These are phyloP conservation scores for Ilex paraguariensis DNA, from an alignment of 305 asterid species.

Conservation along the genomic window DNA sequence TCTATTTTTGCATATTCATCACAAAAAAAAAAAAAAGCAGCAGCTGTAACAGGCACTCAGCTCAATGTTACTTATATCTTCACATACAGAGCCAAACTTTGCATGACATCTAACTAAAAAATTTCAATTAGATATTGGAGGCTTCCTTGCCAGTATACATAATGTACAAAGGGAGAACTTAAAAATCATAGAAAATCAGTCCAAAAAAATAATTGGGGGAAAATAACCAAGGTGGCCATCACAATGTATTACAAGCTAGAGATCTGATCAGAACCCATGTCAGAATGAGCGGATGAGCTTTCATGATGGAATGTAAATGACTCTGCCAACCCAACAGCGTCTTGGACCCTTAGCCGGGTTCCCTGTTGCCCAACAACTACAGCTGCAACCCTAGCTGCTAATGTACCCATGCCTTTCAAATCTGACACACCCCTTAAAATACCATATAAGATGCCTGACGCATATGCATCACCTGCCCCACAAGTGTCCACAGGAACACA, in stretches of 20 bases:
- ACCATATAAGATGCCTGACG: constrained; percentile 87
- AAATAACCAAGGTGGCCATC: too few species aligned
- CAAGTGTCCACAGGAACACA: constrained; percentile 83
- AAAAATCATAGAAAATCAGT: too few species aligned
- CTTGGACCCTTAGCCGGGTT: constrained; percentile 76
- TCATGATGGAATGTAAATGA: constrained; percentile 44
- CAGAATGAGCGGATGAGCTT: constrained; percentile 49
- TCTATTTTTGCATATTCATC: too few species aligned
- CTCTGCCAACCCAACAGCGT: constrained; percentile 58
- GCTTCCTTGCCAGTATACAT: too few species aligned
- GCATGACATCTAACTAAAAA: too few species aligned
- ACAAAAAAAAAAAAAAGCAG: too few species aligned
- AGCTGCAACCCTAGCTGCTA: constrained; percentile 93
- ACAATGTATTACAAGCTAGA: constrained; percentile 52
- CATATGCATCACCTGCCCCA: constrained; percentile 99
- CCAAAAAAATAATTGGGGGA: too few species aligned
- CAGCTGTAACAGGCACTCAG: too few species aligned
- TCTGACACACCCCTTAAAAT: constrained; percentile 59
- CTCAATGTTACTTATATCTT: too few species aligned
- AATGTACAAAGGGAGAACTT: too few species aligned
- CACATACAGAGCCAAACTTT: too few species aligned
- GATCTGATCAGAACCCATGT: constrained; percentile 71
- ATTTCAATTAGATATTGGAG: too few species aligned
- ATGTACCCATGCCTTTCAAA: constrained; percentile 65
- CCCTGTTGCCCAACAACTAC: constrained; percentile 92